These are phyloP conservation scores for Dentipellis fragilis DNA, from an alignment of 768 basidiomycete species.

Conservation along the genomic window DNA sequence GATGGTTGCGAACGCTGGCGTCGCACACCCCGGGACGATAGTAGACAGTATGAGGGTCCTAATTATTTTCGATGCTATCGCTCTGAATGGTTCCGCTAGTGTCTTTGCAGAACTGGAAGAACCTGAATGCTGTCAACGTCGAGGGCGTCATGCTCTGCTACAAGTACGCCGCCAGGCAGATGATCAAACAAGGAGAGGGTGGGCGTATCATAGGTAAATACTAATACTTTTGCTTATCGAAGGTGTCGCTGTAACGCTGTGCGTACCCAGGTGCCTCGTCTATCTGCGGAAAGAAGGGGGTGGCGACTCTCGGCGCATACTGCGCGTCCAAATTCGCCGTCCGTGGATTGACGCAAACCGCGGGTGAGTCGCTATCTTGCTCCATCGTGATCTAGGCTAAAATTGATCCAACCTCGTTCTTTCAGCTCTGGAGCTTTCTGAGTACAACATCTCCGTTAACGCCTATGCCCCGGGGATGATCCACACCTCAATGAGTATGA, in stretches of 20 bases:
- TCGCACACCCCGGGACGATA: not conserved
- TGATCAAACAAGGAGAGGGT: slow-evolving; percentile 11
- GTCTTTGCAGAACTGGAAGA: slow-evolving; percentile 1
- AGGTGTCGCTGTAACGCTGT: not conserved
- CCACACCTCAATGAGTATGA: slow-evolving; percentile 11
- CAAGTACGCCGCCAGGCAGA: slow-evolving; percentile 14
- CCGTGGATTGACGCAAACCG: slow-evolving; percentile 13
- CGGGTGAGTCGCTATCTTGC: slow-evolving; percentile 3
- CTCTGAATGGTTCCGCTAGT: not conserved
- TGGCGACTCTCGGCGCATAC: slow-evolving; percentile 3
- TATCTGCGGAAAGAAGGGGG: slow-evolving; percentile 7
- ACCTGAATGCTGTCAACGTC: slow-evolving; percentile 4
- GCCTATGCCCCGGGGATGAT: slow-evolving; percentile 15
- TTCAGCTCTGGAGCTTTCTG: slow-evolving; percentile 10
- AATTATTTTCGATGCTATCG: not conserved
- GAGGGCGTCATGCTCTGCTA: slow-evolving; percentile 16
- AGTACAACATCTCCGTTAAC: slow-evolving; percentile 16
- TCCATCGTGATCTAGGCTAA: not conserved
- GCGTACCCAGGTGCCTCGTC: slow-evolving; percentile 6
- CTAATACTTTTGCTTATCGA: not conserved
- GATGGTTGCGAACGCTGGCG: slow-evolving; percentile 13
- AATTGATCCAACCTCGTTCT: not conserved
- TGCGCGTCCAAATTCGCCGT: slow-evolving; percentile 15
- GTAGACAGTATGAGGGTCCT: slow-evolving; percentile 1
- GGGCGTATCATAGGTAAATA: slow-evolving; percentile 10